Conservation (phyloP, 495 filamentous ascomycete genomes). For the Penicillium samsonianum region DNA sequence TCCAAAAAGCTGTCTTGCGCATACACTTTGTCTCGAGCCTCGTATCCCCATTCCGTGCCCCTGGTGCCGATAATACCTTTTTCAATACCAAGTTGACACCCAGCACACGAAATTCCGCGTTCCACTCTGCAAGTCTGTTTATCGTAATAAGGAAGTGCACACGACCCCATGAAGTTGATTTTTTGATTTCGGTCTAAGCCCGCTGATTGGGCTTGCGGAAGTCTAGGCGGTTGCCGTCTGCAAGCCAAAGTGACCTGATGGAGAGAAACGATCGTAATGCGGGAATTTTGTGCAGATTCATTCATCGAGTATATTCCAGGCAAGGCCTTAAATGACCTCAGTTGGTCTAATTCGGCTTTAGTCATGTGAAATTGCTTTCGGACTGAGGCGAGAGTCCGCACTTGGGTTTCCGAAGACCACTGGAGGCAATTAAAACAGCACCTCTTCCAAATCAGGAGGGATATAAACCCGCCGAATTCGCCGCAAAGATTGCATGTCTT, state of each 20-base stretch:
- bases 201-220: conserved; percentile 18
- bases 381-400: conserved; percentile 31
- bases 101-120: conserved; percentile 40
- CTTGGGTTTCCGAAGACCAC: conserved; percentile 29
- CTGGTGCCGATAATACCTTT: conserved; percentile 34
- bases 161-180: conserved; percentile 39
- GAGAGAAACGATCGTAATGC: conserved; percentile 34
- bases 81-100: conserved; percentile 43
- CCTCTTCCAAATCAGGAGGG: conserved; percentile 36
- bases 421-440: conserved; percentile 40
- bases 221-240: conserved; percentile 24
- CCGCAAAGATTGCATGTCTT: conserved; percentile 36
- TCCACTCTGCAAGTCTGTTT: conserved; percentile 37
- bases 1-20: conserved; percentile 29
- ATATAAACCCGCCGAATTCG: conserved; percentile 39
- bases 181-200: conserved; percentile 30
- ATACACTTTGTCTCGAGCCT: conserved; percentile 31
- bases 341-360: conserved; percentile 27
- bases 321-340: conserved; percentile 34
- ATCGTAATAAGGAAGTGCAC: conserved; percentile 44
- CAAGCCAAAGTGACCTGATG: conserved; percentile 31
- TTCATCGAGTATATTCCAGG: conserved; percentile 40
- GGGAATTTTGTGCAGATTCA: conserved; percentile 29
- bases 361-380: conserved; percentile 35
- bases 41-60: conserved; percentile 25